These are phyloP conservation scores for Fusarium tricinctum DNA, from an alignment of 2,329 filamentous ascomycete species.

Conservation along the genomic window DNA sequence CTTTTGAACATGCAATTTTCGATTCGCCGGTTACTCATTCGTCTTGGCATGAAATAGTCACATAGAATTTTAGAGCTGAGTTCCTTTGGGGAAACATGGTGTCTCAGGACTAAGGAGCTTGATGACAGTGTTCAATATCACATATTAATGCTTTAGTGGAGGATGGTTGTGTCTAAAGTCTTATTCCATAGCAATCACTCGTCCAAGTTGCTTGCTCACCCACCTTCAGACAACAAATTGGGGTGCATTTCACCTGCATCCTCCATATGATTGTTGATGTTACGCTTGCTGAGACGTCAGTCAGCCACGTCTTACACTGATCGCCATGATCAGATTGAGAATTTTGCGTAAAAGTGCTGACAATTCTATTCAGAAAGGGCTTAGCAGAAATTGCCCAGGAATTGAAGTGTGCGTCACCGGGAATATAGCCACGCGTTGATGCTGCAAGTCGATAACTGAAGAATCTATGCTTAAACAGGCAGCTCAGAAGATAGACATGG, in stretches of 20 bases:
- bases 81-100: no score
- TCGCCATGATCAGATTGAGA: no score
- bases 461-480: conserved; percentile 42
- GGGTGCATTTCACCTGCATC: neutral
- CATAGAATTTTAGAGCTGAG: neutral
- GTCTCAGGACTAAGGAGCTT: neutral
- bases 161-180: neutral
- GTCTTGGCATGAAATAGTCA: neutral
- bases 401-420: conserved; percentile 24
- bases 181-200: neutral
- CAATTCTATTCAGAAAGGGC: neutral
- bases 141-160: neutral
- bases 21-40: conserved; percentile 4
- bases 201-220: neutral
- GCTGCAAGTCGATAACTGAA: conserved; percentile 13
- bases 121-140: neutral
- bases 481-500: conserved; percentile 21
- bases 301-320: conserved; percentile 8
- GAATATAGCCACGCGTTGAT: conserved; percentile 10
- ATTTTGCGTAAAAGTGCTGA: neutral
- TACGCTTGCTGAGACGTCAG: conserved; percentile 7
- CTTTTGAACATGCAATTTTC: neutral
- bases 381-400: neutral
- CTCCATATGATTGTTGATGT: neutral
- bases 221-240: neutral